Conservation (phyloP, 257 asterid species). For the Apocynum venetum region DNA sequence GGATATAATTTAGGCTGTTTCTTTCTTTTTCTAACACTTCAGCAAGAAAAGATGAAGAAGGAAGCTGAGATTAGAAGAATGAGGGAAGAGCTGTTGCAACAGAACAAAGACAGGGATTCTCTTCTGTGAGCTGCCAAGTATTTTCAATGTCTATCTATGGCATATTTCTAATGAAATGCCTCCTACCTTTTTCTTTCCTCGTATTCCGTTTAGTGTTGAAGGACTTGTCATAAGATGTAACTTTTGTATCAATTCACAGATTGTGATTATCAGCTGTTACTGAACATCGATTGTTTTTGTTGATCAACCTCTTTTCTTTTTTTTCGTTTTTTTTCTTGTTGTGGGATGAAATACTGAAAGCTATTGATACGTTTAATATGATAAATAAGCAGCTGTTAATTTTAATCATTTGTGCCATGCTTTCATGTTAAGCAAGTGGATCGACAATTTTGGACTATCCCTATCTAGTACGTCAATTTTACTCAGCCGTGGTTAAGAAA, state of each 20-base stretch:
- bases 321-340: not conserved
- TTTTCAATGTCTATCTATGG: not conserved
- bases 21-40: slow-evolving; percentile 12
- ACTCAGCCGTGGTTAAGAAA: not conserved
- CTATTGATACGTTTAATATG: slow-evolving; percentile 12
- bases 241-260: slow-evolving; percentile 18
- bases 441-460: not conserved
- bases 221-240: slow-evolving; percentile 19
- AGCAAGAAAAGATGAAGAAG: slow-evolving; percentile 64
- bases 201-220: slow-evolving; percentile 7
- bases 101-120: slow-evolving; percentile 47
- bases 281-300: slow-evolving; percentile 13
- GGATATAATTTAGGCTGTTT: not conserved
- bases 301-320: not conserved
- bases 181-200: slow-evolving; percentile 15
- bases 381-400: slow-evolving; percentile 22
- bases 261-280: slow-evolving; percentile 23
- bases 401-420: not conserved
- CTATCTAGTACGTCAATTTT: not conserved
- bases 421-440: not conserved
- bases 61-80: slow-evolving; percentile 59
- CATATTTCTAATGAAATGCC: slow-evolving; percentile 1
- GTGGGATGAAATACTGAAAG: slow-evolving; percentile 8
- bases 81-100: slow-evolving; percentile 49
- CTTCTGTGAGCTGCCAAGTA: slow-evolving; percentile 38